phyloP scores from a whole-genome alignment of 495 filamentous ascomycete species.

The Hypoxylon lienhwacheense region DNA sequence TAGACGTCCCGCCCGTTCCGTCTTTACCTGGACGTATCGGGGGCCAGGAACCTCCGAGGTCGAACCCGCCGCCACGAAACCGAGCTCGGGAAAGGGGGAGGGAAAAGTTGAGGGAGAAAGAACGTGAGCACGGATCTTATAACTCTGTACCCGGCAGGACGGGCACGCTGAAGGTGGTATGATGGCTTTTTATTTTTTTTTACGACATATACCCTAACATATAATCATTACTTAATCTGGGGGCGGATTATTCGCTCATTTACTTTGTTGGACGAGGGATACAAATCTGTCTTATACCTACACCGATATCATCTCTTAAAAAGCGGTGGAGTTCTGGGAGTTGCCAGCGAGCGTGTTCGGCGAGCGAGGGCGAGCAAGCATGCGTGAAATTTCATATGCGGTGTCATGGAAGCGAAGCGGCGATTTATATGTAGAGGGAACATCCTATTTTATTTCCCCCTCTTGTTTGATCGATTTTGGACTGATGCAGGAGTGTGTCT shows the following conservation, averaged over 20 bases:
- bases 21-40: constrained; percentile 10
- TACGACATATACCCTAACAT: neutral
- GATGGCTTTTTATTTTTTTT: neutral
- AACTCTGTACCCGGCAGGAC: constrained; percentile 37
- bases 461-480: too few relatives aligned
- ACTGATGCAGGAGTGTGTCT: too few relatives aligned
- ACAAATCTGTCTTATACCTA: constrained; percentile 4
- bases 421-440: too few relatives aligned
- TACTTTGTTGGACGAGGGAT: constrained; percentile 3
- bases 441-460: too few relatives aligned
- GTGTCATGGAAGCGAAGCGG: too few relatives aligned
- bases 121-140: constrained; percentile 35
- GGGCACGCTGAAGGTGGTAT: constrained; percentile 39
- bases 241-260: constrained; percentile 9
- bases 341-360: too few relatives aligned
- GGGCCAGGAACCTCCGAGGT: neutral
- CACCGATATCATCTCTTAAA: constrained; percentile 2
- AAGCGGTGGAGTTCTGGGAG: constrained; percentile 25
- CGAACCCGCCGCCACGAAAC: constrained; percentile 13
- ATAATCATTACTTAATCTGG: constrained; percentile 12
- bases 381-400: too few relatives aligned
- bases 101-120: constrained; percentile 23
- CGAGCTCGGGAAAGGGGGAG: constrained; percentile 24
- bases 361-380: too few relatives aligned
- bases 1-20: constrained; percentile 28